Percentiles rank a stretch among this genome's conserved stretches.
Conservation (phyloP, 1,139 yeast genomes). For the Scheffersomyces insectosa region DNA sequence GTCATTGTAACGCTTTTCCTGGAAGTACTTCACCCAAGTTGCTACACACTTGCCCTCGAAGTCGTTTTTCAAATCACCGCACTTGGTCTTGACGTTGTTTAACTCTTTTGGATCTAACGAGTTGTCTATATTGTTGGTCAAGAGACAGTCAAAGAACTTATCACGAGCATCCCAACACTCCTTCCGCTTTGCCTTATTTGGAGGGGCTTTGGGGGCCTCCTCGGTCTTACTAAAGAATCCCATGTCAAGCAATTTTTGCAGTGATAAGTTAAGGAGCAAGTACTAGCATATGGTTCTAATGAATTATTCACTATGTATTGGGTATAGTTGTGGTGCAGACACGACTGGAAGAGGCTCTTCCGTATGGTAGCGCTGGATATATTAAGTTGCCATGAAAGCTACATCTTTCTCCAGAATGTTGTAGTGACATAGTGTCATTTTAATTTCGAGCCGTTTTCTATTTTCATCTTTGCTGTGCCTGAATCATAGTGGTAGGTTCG, state of each 20-base stretch:
- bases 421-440: too few species aligned
- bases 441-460: too few species aligned
- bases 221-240: constrained; percentile 37
- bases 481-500: too few species aligned
- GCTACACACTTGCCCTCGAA: constrained; percentile 46
- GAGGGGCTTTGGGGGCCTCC: constrained; percentile 32
- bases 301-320: too few species aligned
- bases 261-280: too few species aligned
- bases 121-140: constrained; percentile 42
- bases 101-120: constrained; percentile 42
- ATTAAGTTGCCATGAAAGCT: too few species aligned
- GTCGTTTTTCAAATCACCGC: constrained; percentile 36
- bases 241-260: constrained; percentile 18
- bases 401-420: too few species aligned
- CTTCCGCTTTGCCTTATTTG: constrained; percentile 40
- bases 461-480: too few species aligned
- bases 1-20: constrained; percentile 48
- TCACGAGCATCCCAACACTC: constrained; percentile 51
- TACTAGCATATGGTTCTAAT: too few species aligned
- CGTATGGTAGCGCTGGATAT: too few species aligned
- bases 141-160: constrained; percentile 41
- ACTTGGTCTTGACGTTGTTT: constrained; percentile 31
- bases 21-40: constrained; percentile 48
- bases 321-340: too few species aligned
- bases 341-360: too few species aligned